Percentiles rank a stretch among this genome's conserved stretches.
phyloP scores from a whole-genome alignment of 2,329 filamentous ascomycete genomes.

The Cephalotrichum gorgonifer region DNA sequence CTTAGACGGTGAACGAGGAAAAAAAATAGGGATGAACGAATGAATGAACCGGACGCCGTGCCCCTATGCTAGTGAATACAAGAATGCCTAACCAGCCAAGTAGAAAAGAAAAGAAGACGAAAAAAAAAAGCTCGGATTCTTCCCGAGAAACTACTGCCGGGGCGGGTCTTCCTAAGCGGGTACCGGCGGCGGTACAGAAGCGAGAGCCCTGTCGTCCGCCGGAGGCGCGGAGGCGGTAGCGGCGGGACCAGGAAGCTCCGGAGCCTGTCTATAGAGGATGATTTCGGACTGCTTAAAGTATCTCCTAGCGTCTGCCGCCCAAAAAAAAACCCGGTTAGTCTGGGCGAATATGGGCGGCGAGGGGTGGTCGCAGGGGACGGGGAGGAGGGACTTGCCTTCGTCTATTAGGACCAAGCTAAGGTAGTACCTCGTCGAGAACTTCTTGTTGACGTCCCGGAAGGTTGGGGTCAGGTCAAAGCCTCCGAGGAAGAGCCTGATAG shows the following conservation, averaged over 20 bases:
- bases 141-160: not conserved
- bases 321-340: not conserved
- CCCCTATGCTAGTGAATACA: conserved; percentile 5
- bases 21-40: not conserved
- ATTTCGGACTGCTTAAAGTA: conserved; percentile 99
- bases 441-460: conserved; percentile 99
- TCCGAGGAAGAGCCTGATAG: conserved; percentile 91
- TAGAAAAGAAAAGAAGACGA: not conserved
- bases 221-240: conserved; percentile 17
- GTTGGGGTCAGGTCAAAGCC: conserved; percentile 97
- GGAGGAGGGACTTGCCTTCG: conserved; percentile 62
- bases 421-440: conserved; percentile 97
- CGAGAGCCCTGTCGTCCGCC: conserved; percentile 32
- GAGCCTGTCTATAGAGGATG: conserved; percentile 79
- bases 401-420: conserved; percentile 92
- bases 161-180: conserved; percentile 7
- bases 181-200: conserved; percentile 22
- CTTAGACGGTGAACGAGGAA: no score
- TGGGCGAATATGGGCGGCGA: not conserved
- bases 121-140: not conserved
- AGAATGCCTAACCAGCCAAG: not conserved
- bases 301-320: conserved; percentile 65
- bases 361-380: no score
- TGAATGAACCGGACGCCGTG: conserved; percentile 4
- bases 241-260: conserved; percentile 32